Conservation (phyloP, 257 asterid genomes). For the Fraxinus cuspidata region DNA sequence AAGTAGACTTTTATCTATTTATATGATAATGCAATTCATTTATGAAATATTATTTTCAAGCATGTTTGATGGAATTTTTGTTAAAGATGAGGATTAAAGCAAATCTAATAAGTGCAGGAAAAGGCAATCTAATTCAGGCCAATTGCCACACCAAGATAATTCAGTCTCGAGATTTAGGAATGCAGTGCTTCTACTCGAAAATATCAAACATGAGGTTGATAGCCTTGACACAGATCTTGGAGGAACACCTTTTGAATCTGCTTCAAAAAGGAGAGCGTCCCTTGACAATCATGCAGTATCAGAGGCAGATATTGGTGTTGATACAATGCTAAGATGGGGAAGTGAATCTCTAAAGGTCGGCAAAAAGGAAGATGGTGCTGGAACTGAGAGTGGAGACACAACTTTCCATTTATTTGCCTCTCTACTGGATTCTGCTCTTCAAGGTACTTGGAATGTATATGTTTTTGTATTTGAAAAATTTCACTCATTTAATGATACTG, state of each 20-base stretch:
- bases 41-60: neutral
- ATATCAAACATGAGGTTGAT: constrained; percentile 78
- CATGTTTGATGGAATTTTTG: too few relatives aligned
- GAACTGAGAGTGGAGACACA: constrained; percentile 58
- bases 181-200: constrained; percentile 86
- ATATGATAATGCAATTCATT: neutral
- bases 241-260: constrained; percentile 50
- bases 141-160: constrained; percentile 65
- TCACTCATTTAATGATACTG: constrained; percentile 7
- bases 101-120: constrained; percentile 53
- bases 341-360: constrained; percentile 65
- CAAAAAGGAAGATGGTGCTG: constrained; percentile 75
- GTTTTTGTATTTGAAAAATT: constrained; percentile 9
- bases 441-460: constrained; percentile 54
- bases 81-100: constrained; percentile 19
- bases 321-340: constrained; percentile 46
- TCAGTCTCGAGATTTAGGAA: constrained; percentile 69
- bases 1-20: neutral
- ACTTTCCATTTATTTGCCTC: constrained; percentile 80
- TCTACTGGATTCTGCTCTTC: constrained; percentile 84
- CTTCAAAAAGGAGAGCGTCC: constrained; percentile 53
- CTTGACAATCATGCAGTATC: constrained; percentile 43
- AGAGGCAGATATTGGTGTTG: constrained; percentile 41
- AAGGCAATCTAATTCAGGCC: constrained; percentile 60
- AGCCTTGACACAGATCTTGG: constrained; percentile 48